Percentiles rank a stretch among this genome's conserved stretches.
phyloP scores from a whole-genome alignment of 352 stramenopile species.

The Phytophthora lateralis region DNA sequence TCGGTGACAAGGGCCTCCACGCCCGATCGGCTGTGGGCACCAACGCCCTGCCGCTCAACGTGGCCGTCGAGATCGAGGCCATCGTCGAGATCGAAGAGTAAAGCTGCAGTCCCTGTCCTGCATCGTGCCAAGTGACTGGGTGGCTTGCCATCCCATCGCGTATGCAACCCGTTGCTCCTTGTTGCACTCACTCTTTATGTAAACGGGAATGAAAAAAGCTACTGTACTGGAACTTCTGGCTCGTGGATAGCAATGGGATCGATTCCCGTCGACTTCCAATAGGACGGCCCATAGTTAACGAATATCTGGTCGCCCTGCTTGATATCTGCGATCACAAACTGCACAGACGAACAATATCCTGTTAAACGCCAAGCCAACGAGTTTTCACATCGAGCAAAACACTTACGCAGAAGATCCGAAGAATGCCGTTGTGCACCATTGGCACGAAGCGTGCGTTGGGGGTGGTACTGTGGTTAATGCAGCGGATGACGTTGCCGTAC shows the following conservation, averaged over 20 bases:
- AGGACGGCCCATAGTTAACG: slow-evolving; percentile 72
- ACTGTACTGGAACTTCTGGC: slow-evolving; percentile 21
- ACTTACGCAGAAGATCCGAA: slow-evolving; percentile 80
- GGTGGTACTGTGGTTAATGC: slow-evolving; percentile 74
- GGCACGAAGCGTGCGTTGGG: slow-evolving; percentile 70
- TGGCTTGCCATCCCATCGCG: background rate
- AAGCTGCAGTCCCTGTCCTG: too few relatives aligned
- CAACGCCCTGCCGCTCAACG: slow-evolving; percentile 96
- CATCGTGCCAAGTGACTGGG: background rate
- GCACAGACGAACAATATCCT: slow-evolving; percentile 7
- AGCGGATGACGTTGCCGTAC: slow-evolving; percentile 80
- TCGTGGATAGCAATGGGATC: slow-evolving; percentile 49
- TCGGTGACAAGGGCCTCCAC: slow-evolving; percentile 90
- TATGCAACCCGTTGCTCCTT: slow-evolving; percentile 13
- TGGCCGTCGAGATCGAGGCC: slow-evolving; percentile 97
- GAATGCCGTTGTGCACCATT: slow-evolving; percentile 67
- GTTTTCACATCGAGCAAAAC: background rate
- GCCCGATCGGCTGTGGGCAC: slow-evolving; percentile 96
- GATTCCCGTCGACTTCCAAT: slow-evolving; percentile 72
- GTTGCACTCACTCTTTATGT: slow-evolving; percentile 25
- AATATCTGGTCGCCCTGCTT: slow-evolving; percentile 67
- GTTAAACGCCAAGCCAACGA: background rate
- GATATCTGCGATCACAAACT: slow-evolving; percentile 63
- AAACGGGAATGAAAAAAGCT: slow-evolving; percentile 25
- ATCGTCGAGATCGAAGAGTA: slow-evolving; percentile 95